phyloP scores from a whole-genome alignment of 495 filamentous ascomycete genomes.

The Neurospora discreta region DNA sequence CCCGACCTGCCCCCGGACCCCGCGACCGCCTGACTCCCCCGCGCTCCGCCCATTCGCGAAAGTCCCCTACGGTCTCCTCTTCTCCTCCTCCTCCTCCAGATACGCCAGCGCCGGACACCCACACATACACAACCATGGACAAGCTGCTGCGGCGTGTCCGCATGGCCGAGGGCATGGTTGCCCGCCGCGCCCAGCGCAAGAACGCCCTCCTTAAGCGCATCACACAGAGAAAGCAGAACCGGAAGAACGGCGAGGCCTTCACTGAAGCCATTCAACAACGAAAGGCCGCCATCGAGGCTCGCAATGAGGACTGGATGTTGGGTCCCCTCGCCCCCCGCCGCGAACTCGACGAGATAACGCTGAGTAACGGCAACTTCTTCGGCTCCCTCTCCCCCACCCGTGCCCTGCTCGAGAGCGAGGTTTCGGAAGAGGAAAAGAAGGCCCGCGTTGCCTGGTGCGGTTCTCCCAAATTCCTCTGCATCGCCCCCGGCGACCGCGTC shows the following conservation, averaged over 20 bases:
- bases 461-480: conserved; percentile 48
- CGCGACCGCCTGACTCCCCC: not conserved
- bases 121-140: conserved; percentile 47
- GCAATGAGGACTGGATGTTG: conserved; percentile 59
- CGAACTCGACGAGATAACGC: conserved; percentile 45
- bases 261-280: conserved; percentile 12
- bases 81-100: not conserved
- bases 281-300: conserved; percentile 18
- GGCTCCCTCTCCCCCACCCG: conserved; percentile 16
- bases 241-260: not conserved
- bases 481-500: conserved; percentile 63
- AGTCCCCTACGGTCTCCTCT: not conserved
- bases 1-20: not conserved
- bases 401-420: conserved; percentile 11
- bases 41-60: not conserved
- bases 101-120: not conserved
- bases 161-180: conserved; percentile 53
- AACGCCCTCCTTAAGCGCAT: conserved; percentile 17
- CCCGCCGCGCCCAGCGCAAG: conserved; percentile 33
- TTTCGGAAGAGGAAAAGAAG: conserved; percentile 12
- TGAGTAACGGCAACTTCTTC: conserved; percentile 9
- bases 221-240: conserved; percentile 24
- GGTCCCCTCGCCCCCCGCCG: conserved; percentile 65
- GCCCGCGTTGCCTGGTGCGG: conserved; percentile 33
- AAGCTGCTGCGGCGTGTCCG: conserved; percentile 60